Evolutionary conservation across 2,329 filamentous ascomycete genomes (phyloP).

Genomic region (Penicillium sp.): DNA sequence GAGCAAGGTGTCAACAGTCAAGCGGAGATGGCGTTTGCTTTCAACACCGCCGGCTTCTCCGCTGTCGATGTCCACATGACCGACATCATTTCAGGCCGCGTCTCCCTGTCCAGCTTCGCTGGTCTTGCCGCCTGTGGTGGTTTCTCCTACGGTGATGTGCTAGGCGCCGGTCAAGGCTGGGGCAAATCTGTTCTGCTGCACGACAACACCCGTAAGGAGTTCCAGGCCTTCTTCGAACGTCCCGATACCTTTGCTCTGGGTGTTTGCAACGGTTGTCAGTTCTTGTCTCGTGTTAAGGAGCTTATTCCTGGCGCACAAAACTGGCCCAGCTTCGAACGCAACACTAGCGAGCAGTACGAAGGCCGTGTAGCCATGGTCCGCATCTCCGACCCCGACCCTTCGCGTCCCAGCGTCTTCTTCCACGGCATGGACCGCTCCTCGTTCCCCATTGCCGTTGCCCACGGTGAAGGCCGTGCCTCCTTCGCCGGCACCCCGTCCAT

Average conservation of each 20-base stretch:
- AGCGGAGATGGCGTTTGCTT: conserved; percentile 97
- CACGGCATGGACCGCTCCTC: conserved; percentile 78
- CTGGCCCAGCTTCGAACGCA: conserved; percentile 85
- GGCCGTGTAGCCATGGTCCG: conserved; percentile 80
- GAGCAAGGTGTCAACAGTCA: conserved; percentile 95
- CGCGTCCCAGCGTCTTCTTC: conserved; percentile 71
- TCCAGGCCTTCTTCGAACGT: conserved; percentile 78
- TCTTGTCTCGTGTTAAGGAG: conserved; percentile 75
- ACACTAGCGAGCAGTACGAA: conserved; percentile 84
- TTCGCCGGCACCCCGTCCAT: conserved; percentile 53
- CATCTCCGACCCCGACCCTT: conserved; percentile 58
- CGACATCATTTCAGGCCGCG: conserved; percentile 71
- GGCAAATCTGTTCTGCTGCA: conserved; percentile 88
- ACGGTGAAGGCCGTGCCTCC: conserved; percentile 80
- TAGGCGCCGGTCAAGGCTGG: conserved; percentile 96
- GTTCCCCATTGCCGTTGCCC: conserved; percentile 80
- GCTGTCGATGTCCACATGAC: conserved; percentile 96
- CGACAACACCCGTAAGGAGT: conserved; percentile 66
- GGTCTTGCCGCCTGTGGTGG: conserved; percentile 93
- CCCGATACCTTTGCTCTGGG: conserved; percentile 87
- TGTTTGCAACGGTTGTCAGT: conserved; percentile 97
- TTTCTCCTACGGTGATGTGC: conserved; percentile 88
- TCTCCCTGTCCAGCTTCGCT: conserved; percentile 74
- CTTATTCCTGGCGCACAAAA: conserved; percentile 75
- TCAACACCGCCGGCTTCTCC: conserved; percentile 84